These are phyloP conservation scores for Cyclostephanos invisitatus DNA, from an alignment of 108 stramenopile genomes.

Conservation along the genomic window DNA sequence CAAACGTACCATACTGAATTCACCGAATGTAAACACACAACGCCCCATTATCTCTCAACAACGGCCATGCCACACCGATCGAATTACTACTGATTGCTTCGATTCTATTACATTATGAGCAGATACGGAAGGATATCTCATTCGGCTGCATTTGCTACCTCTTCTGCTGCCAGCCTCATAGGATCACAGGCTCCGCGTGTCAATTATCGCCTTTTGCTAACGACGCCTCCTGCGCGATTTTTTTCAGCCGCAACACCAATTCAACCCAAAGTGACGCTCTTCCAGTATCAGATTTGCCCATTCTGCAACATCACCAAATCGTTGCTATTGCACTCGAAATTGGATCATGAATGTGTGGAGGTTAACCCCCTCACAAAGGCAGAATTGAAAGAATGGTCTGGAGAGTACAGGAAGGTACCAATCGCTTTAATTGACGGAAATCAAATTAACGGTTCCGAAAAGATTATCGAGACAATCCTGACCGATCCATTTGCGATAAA, in stretches of 20 bases:
- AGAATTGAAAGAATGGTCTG: conserved; percentile 74
- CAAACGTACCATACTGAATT: no score
- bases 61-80: no score
- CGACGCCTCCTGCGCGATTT: conserved; percentile 4
- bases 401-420: conserved; percentile 88
- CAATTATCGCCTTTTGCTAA: background rate
- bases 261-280: conserved; percentile 58
- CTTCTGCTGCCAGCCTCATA: no score
- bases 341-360: conserved; percentile 67
- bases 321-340: conserved; percentile 62
- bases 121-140: background rate
- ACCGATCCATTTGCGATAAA: conserved; percentile 21
- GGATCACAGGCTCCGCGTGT: background rate
- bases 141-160: no score
- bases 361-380: conserved; percentile 93
- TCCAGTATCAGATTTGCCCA: conserved; percentile 92
- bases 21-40: no score
- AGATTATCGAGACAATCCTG: conserved; percentile 57
- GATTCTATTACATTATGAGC: background rate
- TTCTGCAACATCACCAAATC: conserved; percentile 90
- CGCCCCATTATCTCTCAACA: no score
- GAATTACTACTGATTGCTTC: no score
- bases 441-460: conserved; percentile 67
- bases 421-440: conserved; percentile 64
- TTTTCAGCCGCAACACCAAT: conserved; percentile 16